Percentiles rank a stretch among this genome's conserved stretches.
Evolutionary conservation across 768 basidiomycete species (phyloP).

Genomic region (Cystofilobasidium bisporidii): DNA sequence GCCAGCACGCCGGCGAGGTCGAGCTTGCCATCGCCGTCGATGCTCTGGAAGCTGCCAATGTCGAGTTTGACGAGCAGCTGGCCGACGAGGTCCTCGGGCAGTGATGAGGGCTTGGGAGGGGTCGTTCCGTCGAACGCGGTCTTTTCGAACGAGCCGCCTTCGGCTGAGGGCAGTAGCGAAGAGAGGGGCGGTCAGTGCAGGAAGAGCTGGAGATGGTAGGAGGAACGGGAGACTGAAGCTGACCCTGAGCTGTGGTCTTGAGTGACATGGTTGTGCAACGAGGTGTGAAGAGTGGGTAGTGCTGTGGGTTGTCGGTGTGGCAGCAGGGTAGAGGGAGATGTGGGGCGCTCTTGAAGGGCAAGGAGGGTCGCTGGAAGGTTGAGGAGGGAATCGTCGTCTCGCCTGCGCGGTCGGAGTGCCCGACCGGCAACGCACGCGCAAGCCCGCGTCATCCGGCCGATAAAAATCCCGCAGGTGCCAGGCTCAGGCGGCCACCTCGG

Average conservation of each 20-base stretch:
- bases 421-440: too few relatives aligned
- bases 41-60: background rate
- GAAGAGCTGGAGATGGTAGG: background rate
- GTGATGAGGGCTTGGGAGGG: constrained; percentile 20
- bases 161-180: constrained; percentile 1
- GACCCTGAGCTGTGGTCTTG: constrained; percentile 15
- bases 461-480: too few relatives aligned
- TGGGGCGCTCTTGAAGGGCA: too few relatives aligned
- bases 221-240: background rate
- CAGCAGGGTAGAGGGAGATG: background rate
- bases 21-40: background rate
- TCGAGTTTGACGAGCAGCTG: constrained; percentile 24
- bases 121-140: constrained; percentile 26
- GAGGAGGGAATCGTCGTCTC: too few relatives aligned
- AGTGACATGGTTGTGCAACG: constrained; percentile 1
- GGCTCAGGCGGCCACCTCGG: too few relatives aligned
- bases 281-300: background rate
- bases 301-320: background rate
- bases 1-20: constrained; percentile 38
- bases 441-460: too few relatives aligned
- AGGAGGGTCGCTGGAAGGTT: too few relatives aligned
- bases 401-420: too few relatives aligned
- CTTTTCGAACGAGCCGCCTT: constrained; percentile 27
- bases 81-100: constrained; percentile 2
- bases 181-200: background rate